phyloP scores from a whole-genome alignment of 768 basidiomycete genomes.

The Thelephora aurantiotincta region DNA sequence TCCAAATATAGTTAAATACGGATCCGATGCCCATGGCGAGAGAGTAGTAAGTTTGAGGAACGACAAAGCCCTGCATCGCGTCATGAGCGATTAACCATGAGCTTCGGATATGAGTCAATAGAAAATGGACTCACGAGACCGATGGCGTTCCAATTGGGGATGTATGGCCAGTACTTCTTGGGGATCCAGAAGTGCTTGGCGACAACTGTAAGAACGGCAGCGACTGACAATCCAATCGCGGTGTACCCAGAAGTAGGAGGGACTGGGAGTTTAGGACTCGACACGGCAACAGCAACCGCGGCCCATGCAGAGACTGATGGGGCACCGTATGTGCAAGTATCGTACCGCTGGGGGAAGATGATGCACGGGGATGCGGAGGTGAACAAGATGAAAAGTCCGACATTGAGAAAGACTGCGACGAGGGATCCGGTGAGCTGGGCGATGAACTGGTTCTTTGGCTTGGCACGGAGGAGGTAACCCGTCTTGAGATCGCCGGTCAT shows the following conservation, averaged over 20 bases:
- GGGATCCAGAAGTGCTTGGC: slow-evolving; percentile 32
- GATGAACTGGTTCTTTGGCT: slow-evolving; percentile 48
- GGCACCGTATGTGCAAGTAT: slow-evolving; percentile 37
- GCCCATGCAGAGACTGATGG: slow-evolving; percentile 44
- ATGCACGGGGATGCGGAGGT: slow-evolving; percentile 50
- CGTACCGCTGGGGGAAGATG: slow-evolving; percentile 14
- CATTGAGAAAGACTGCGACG: slow-evolving; percentile 45
- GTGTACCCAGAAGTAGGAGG: slow-evolving; percentile 42
- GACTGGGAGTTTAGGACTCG: slow-evolving; percentile 34
- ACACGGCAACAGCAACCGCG: slow-evolving; percentile 39
- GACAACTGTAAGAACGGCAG: slow-evolving; percentile 29
- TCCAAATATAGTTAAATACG: slow-evolving; percentile 33
- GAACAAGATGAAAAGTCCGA: slow-evolving; percentile 48
- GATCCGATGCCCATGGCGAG: slow-evolving; percentile 40
- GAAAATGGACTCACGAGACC: slow-evolving; percentile 6
- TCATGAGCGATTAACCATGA: no score
- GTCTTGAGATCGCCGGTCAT: slow-evolving; percentile 61
- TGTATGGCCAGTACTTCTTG: slow-evolving; percentile 31
- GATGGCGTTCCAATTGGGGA: slow-evolving; percentile 45
- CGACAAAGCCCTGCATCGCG: slow-evolving; percentile 27
- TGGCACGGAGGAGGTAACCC: slow-evolving; percentile 52
- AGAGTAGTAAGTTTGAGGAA: slow-evolving; percentile 34
- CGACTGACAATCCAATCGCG: slow-evolving; percentile 36
- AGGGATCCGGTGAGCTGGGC: slow-evolving; percentile 44
- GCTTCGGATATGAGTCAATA: no score